Base-by-base conservation (phyloP, 345 rosid species). In the Psidium guajava region DNA sequence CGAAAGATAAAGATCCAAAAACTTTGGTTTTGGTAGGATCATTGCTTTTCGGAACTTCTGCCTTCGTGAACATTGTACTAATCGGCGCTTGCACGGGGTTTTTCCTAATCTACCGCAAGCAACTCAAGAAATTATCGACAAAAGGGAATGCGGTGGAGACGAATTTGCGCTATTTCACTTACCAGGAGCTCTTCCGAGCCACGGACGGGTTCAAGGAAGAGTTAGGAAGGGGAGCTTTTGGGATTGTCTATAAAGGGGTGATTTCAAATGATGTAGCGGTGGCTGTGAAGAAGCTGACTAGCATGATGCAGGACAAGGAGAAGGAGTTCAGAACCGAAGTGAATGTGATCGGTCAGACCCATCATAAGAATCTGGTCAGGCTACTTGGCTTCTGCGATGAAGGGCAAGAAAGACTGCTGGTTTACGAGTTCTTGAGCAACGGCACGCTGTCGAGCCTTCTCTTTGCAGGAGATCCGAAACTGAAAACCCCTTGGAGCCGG, bases 191-290 rank as follows among this genome's bases (percentile, higher is more conserved):
- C 36, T 87, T 51, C 73, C 54, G 74, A 8, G 91, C 90, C 3
- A 91, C 93, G 3, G 13, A 59, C 47, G 88, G 88, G 8, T 91
- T 89, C 86, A 87, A 84, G 64, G 86, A 86, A 47, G 89, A 88
- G 64, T 80, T 90, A 6, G 93, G 93, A 11, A 88, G 88, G 12
- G 93, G 93, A 25, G 82, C 91, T 8, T 54, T 54, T 7, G 57
- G 53, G 18, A 82, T 82, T 51, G 57, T 83, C 28, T 83, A 83
- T 9, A 85, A 81, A 86, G 85, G 85, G 24, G 51, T 0, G 3
- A 69, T 84, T 27, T 54, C 57, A 20, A 53, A 16, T 28, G 12
- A 3, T 51, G 49, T 27, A 0, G 54, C 1, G 42, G 85, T 84
- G 0, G 85, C 85, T 8, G 42, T 84, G 27, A 84, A 84, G 47